These are phyloP conservation scores for Chlorella ohadii DNA, from an alignment of 139 green algal genomes.

Conservation along the genomic window DNA sequence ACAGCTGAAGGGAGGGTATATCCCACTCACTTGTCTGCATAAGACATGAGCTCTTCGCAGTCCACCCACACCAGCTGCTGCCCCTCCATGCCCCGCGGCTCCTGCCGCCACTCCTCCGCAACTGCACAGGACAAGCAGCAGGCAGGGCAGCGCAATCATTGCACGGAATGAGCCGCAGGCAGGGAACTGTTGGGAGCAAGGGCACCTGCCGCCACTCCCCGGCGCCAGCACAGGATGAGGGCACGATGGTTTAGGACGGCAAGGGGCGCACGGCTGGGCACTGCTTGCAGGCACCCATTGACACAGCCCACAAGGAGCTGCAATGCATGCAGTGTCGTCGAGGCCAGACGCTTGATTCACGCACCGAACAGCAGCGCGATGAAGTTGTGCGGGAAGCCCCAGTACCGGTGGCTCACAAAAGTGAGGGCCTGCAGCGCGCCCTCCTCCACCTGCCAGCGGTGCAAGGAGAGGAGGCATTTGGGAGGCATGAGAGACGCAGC, in stretches of 20 bases:
- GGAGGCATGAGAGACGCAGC: too few relatives aligned
- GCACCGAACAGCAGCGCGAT: conserved; percentile 31
- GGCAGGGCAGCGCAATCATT: not conserved
- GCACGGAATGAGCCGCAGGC: too few relatives aligned
- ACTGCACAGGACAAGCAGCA: not conserved
- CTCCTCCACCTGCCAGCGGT: conserved; percentile 5
- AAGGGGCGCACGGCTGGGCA: too few relatives aligned
- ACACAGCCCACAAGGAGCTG: too few relatives aligned
- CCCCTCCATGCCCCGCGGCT: conserved; percentile 14
- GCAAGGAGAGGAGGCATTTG: too few relatives aligned
- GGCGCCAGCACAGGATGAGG: too few relatives aligned
- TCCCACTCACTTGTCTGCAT: conserved; percentile 20
- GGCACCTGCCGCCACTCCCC: too few relatives aligned
- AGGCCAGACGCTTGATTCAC: too few relatives aligned
- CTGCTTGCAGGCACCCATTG: too few relatives aligned
- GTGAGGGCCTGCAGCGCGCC: conserved; percentile 15
- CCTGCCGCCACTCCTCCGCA: conserved; percentile 17
- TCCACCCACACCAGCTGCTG: conserved; percentile 24
- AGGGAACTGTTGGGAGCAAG: not conserved
- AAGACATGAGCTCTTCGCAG: conserved; percentile 16
- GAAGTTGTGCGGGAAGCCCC: conserved; percentile 25
- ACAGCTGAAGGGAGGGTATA: too few relatives aligned
- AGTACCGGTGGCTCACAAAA: conserved; percentile 25
- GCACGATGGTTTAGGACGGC: too few relatives aligned
- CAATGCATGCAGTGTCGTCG: too few relatives aligned